Evolutionary conservation across 257 asterid species (phyloP).

Genomic region (Osmanthus fragrans): DNA sequence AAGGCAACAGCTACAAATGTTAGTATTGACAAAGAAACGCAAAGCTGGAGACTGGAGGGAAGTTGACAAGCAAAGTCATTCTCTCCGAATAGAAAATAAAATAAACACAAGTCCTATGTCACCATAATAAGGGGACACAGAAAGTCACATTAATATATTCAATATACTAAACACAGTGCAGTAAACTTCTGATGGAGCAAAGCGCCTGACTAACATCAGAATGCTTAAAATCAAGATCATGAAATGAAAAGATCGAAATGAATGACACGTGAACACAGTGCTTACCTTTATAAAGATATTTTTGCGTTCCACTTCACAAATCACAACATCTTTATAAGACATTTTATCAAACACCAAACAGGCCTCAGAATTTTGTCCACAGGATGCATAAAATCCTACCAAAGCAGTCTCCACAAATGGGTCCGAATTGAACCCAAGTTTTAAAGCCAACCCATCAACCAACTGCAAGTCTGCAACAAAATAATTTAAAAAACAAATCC

Average conservation of each 20-base stretch:
- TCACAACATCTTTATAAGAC: no score
- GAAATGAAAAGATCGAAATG: background rate
- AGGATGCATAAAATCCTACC: no score
- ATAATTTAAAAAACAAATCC: background rate
- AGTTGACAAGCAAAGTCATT: background rate
- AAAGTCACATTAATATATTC: background rate
- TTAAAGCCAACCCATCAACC: no score
- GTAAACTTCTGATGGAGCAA: background rate
- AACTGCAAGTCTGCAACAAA: background rate
- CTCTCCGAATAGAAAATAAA: background rate
- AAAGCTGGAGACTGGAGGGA: background rate
- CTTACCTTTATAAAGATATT: conserved; percentile 28
- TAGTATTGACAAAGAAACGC: background rate
- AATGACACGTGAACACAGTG: background rate
- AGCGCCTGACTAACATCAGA: background rate
- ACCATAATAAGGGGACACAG: background rate
- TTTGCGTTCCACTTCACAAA: conserved; percentile 26
- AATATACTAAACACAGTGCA: no score
- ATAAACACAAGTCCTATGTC: background rate
- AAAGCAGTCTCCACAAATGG: no score
- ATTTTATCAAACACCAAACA: no score
- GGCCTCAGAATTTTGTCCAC: no score
- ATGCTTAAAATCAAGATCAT: background rate
- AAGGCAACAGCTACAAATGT: background rate
- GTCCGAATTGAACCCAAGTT: no score